These are phyloP conservation scores for Volvariella volvacea DNA, from an alignment of 1,284 basidiomycete species.

Conservation along the genomic window DNA sequence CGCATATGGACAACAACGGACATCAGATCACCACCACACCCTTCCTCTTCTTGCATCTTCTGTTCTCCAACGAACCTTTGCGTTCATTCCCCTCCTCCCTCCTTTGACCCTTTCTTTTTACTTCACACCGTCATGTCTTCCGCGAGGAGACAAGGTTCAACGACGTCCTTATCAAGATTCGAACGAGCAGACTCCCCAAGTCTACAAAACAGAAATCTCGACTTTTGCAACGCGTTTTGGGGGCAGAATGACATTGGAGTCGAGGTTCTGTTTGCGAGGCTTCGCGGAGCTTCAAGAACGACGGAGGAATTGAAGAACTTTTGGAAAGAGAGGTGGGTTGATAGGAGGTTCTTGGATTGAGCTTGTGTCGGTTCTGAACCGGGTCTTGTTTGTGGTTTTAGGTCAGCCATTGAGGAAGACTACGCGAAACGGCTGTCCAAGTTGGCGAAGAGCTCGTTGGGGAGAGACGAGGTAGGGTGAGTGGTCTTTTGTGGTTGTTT, in stretches of 20 bases:
- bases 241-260: slow-evolving; percentile 81
- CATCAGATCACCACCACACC: neutral
- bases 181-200: slow-evolving; percentile 50
- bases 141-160: slow-evolving; percentile 65
- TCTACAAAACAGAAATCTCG: slow-evolving; percentile 45
- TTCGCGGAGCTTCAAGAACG: slow-evolving; percentile 81
- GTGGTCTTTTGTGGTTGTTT: too few relatives aligned
- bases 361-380: neutral
- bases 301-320: slow-evolving; percentile 83
- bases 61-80: too few relatives aligned
- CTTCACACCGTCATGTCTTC: slow-evolving; percentile 30
- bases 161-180: slow-evolving; percentile 65
- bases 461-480: slow-evolving; percentile 88
- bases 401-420: slow-evolving; percentile 88
- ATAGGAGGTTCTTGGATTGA: neutral
- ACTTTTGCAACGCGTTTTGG: slow-evolving; percentile 99
- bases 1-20: too few relatives aligned
- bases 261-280: slow-evolving; percentile 83
- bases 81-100: slow-evolving; percentile 4
- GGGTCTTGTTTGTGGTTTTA: too few relatives aligned
- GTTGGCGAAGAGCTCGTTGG: slow-evolving; percentile 73
- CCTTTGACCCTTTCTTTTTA: slow-evolving; percentile 3
- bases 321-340: slow-evolving; percentile 82
- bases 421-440: slow-evolving; percentile 86
- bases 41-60: slow-evolving; percentile 5